Conservation (phyloP, 169 alveolate genomes). For the Plasmodium berghei region DNA sequence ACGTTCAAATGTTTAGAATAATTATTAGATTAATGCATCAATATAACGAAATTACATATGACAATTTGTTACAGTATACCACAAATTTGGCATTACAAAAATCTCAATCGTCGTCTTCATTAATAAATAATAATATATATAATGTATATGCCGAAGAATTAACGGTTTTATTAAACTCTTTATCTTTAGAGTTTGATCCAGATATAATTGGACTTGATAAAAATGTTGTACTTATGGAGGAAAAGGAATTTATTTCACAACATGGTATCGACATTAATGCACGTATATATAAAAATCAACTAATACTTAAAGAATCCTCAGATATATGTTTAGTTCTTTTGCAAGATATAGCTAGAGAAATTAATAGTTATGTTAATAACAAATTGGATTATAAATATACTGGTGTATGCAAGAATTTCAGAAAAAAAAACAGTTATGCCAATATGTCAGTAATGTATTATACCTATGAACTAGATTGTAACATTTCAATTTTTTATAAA, state of each 20-base stretch:
- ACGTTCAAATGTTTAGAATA: conserved; percentile 63
- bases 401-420: conserved; percentile 24
- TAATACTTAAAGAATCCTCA: conserved; percentile 34
- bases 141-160: conserved; percentile 60
- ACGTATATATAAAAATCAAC: conserved; percentile 16
- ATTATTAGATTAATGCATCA: conserved; percentile 23
- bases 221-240: conserved; percentile 11
- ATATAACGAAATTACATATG: conserved; percentile 30
- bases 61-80: conserved; percentile 49
- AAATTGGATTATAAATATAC: neutral
- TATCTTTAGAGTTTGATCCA: conserved; percentile 31
- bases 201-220: conserved; percentile 27
- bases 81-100: conserved; percentile 17
- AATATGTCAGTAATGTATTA: conserved; percentile 46
- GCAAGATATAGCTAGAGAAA: conserved; percentile 37
- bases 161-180: conserved; percentile 61
- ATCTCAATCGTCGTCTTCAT: neutral
- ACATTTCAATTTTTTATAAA: conserved; percentile 30
- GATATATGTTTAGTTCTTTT: conserved; percentile 50
- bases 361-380: conserved; percentile 32
- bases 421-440: conserved; percentile 27
- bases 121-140: conserved; percentile 8
- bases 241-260: conserved; percentile 13
- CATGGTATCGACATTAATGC: conserved; percentile 20
- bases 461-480: conserved; percentile 69